Conservation (phyloP, 257 asterid genomes). For the Vinca minor region DNA sequence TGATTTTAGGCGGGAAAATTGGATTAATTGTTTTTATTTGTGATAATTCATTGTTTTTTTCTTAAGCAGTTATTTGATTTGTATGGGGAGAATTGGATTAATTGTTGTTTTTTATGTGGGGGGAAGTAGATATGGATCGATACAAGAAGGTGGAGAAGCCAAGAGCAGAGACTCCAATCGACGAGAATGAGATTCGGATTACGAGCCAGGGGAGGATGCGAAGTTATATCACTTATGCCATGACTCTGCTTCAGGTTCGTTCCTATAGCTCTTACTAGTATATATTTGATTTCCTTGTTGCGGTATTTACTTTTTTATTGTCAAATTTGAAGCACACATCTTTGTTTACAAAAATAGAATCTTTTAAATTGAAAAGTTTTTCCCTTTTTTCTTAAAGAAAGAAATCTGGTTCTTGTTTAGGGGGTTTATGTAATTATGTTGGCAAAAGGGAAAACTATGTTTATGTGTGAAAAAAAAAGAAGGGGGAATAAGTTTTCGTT, state of each 20-base stretch:
- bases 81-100: too few relatives aligned
- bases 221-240: slow-evolving; percentile 58
- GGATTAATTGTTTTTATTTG: too few relatives aligned
- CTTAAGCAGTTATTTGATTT: too few relatives aligned
- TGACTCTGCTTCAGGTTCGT: slow-evolving; percentile 44
- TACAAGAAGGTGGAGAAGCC: slow-evolving; percentile 70
- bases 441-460: not conserved
- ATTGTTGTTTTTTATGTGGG: not conserved
- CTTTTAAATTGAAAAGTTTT: not conserved
- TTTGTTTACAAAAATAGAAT: not conserved
- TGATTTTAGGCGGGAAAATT: too few relatives aligned
- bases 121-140: slow-evolving; percentile 51
- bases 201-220: slow-evolving; percentile 74
- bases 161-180: slow-evolving; percentile 47
- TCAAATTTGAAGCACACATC: not conserved
- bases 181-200: slow-evolving; percentile 65
- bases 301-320: not conserved
- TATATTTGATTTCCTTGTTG: not conserved
- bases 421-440: too few relatives aligned
- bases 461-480: too few relatives aligned
- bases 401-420: too few relatives aligned
- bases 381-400: too few relatives aligned
- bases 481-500: too few relatives aligned
- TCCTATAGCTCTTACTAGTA: too few relatives aligned
- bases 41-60: not conserved